phyloP scores from a whole-genome alignment of 208 protist species.

The Vickermania ingenoplastis region DNA sequence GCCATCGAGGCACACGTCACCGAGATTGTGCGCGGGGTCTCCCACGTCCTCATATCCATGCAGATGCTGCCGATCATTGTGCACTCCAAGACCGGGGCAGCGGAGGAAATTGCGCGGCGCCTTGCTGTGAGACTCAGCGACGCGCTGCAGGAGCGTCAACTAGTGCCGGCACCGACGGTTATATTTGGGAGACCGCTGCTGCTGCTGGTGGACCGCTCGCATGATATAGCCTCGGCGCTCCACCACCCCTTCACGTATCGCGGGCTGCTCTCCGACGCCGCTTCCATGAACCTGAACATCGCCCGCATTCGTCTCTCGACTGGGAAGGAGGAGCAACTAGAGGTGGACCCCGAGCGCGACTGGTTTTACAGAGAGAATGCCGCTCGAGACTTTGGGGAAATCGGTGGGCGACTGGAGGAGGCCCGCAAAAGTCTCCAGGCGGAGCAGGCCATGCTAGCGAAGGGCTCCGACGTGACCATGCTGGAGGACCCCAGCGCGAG shows the following conservation, averaged over 20 bases:
- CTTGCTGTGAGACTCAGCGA: slow-evolving; percentile 60
- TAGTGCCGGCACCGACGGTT: slow-evolving; percentile 39
- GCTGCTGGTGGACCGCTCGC: slow-evolving; percentile 70
- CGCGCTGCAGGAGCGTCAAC: slow-evolving; percentile 54
- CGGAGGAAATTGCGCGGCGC: slow-evolving; percentile 68
- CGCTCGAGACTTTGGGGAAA: slow-evolving; percentile 49
- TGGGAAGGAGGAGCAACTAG: slow-evolving; percentile 53
- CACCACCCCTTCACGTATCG: slow-evolving; percentile 88
- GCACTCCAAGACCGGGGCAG: slow-evolving; percentile 63
- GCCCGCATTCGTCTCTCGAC: slow-evolving; percentile 32
- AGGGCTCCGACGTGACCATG: slow-evolving; percentile 9
- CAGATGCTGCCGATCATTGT: slow-evolving; percentile 78
- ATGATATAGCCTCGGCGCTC: slow-evolving; percentile 70
- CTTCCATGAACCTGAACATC: slow-evolving; percentile 80
- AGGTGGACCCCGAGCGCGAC: slow-evolving; percentile 81
- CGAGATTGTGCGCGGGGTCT: slow-evolving; percentile 60
- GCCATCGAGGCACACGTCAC: slow-evolving; percentile 71
- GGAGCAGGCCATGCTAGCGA: slow-evolving; percentile 54
- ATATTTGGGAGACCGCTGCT: slow-evolving; percentile 70
- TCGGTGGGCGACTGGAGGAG: slow-evolving; percentile 58
- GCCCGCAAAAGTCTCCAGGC: slow-evolving; percentile 62
- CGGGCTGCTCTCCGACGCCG: slow-evolving; percentile 67
- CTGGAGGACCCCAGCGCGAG: slow-evolving; percentile 9
- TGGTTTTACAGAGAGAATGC: slow-evolving; percentile 67
- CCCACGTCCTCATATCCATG: slow-evolving; percentile 73